phyloP scores from a whole-genome alignment of 2,329 filamentous ascomycete genomes.

The Nothopassalora personata region DNA sequence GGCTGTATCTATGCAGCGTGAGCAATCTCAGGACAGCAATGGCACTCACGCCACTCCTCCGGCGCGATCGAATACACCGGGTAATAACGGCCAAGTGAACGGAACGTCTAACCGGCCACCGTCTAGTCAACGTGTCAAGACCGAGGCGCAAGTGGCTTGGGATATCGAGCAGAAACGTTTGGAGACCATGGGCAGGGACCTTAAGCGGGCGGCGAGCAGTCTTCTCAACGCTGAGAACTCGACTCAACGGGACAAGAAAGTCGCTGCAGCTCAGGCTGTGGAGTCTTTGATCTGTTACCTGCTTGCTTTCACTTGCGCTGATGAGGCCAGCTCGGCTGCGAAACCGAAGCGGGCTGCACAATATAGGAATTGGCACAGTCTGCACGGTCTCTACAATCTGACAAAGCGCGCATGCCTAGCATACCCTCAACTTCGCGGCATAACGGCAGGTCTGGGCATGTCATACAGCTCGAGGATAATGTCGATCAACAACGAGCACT shows the following conservation, averaged over 20 bases:
- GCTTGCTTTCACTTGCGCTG: constrained; percentile 31
- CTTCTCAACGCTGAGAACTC: constrained; percentile 19
- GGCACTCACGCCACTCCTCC: constrained; percentile 21
- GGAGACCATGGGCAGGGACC: constrained; percentile 38
- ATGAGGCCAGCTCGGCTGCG: constrained; percentile 22
- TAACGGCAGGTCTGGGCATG: constrained; percentile 38
- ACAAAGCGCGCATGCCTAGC: constrained; percentile 24
- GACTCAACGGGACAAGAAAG: constrained; percentile 10
- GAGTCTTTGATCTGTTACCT: constrained; percentile 42
- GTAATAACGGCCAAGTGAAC: constrained; percentile 14
- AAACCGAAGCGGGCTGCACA: constrained; percentile 24
- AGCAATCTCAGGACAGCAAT: constrained; percentile 24
- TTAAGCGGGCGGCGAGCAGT: constrained; percentile 44
- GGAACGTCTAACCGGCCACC: constrained; percentile 14
- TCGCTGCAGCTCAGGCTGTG: constrained; percentile 38
- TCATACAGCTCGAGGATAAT: constrained; percentile 38
- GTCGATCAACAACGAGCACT: constrained; percentile 12
- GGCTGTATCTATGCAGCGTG: constrained; percentile 22
- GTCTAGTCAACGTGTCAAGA: constrained; percentile 23
- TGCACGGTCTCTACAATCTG: constrained; percentile 26
- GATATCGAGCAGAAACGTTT: constrained; percentile 37
- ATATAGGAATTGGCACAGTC: constrained; percentile 23
- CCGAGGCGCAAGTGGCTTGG: constrained; percentile 33
- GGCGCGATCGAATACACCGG: constrained; percentile 21
- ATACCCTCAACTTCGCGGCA: constrained; percentile 35